phyloP scores from a whole-genome alignment of 495 filamentous ascomycete genomes.

The Podospora comata region DNA sequence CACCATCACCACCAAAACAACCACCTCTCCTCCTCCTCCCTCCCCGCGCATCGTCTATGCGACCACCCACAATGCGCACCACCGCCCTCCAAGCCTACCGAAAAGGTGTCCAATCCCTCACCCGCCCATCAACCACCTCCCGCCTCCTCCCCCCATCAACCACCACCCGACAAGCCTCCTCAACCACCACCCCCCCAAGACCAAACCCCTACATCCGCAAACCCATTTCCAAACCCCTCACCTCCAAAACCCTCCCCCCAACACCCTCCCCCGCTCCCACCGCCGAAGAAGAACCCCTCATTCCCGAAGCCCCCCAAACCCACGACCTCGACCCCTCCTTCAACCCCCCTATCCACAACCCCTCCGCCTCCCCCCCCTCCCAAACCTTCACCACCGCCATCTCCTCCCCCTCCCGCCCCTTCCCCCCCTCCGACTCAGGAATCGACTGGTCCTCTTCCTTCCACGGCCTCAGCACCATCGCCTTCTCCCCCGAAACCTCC shows the following conservation, averaged over 20 bases:
- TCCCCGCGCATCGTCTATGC: neutral
- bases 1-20: constrained; percentile 4
- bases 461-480: constrained; percentile 73
- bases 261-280: constrained; percentile 3
- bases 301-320: constrained; percentile 35
- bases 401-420: constrained; percentile 38
- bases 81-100: constrained; percentile 27
- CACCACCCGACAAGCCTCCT: constrained; percentile 11
- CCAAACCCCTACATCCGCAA: constrained; percentile 13
- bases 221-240: constrained; percentile 2
- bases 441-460: constrained; percentile 94
- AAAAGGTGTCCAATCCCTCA: constrained; percentile 12
- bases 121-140: neutral
- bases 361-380: constrained; percentile 9
- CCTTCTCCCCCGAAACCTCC: constrained; percentile 74
- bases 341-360: constrained; percentile 23
- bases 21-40: neutral
- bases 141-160: neutral
- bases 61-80: constrained; percentile 26
- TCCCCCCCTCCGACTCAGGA: constrained; percentile 40
- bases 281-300: constrained; percentile 13
- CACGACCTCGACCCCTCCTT: constrained; percentile 29
- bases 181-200: constrained; percentile 1
- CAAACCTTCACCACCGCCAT: constrained; percentile 21
- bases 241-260: neutral